Conservation (phyloP, 345 rosid genomes). For the Clausena lansium region DNA sequence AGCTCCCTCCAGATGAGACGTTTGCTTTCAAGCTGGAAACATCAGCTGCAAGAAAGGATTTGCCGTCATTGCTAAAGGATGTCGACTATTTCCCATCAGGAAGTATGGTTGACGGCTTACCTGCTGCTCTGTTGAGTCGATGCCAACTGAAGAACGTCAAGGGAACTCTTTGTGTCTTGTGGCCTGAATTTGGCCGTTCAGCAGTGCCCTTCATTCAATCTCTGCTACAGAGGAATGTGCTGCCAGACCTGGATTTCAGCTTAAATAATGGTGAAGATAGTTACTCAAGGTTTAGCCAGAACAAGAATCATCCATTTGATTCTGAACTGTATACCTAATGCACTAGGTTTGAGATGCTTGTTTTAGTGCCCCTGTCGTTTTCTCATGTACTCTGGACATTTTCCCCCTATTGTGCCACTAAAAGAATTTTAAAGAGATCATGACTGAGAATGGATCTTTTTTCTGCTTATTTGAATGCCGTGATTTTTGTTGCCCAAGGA, state of each 20-base stretch:
- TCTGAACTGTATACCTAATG: slow-evolving; percentile 62
- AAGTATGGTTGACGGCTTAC: slow-evolving; percentile 78
- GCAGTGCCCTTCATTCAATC: slow-evolving; percentile 47
- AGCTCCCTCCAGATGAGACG: slow-evolving; percentile 70
- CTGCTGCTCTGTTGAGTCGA: slow-evolving; percentile 72
- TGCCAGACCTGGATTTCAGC: slow-evolving; percentile 44
- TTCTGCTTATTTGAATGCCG: not conserved
- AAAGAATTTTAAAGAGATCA: not conserved
- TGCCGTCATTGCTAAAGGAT: slow-evolving; percentile 38
- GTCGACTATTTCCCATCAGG: slow-evolving; percentile 88
- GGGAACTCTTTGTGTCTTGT: slow-evolving; percentile 68
- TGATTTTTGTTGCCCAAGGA: not conserved
- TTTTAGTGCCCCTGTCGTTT: not conserved
- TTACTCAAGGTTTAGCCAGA: slow-evolving; percentile 23
- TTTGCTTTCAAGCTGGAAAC: slow-evolving; percentile 83
- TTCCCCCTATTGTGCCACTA: not conserved
- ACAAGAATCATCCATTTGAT: slow-evolving; percentile 48
- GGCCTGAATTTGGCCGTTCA: slow-evolving; percentile 74
- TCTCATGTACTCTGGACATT: not conserved
- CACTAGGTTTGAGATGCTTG: slow-evolving; percentile 1
- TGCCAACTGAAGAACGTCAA: slow-evolving; percentile 73
- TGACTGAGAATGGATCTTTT: not conserved
- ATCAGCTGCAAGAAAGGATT: slow-evolving; percentile 50
- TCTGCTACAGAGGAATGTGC: slow-evolving; percentile 44
- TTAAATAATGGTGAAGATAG: slow-evolving; percentile 19